Percentiles rank a stretch among this genome's conserved stretches.
Evolutionary conservation across 768 basidiomycete genomes (phyloP).

Genomic region (Hydnomerulius pinastri): DNA sequence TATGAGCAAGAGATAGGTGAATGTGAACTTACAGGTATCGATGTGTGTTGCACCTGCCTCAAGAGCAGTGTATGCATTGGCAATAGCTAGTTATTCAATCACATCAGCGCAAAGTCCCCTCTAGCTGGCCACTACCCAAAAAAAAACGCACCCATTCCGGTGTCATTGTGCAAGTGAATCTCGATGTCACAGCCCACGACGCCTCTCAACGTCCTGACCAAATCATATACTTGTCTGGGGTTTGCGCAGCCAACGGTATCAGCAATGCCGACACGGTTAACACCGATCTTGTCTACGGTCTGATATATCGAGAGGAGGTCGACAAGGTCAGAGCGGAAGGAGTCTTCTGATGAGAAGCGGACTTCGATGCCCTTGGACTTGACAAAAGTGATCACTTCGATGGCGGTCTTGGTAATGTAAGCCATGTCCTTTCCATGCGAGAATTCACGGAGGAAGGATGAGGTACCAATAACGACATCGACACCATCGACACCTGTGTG

Average conservation of each 20-base stretch:
- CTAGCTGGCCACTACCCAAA: not conserved
- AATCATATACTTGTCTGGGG: constrained; percentile 97
- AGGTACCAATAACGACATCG: constrained; percentile 98
- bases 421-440: constrained; percentile 99
- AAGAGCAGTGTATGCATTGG: constrained; percentile 96
- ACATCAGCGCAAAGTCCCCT: constrained; percentile 6
- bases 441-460: constrained; percentile 98
- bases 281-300: constrained; percentile 98
- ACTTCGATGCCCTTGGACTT: constrained; percentile 99
- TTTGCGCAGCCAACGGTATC: constrained; percentile 99
- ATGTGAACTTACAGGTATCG: constrained; percentile 77
- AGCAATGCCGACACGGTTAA: constrained; percentile 97
- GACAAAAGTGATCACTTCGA: constrained; percentile 98
- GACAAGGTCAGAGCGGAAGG: constrained; percentile 99
- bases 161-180: constrained; percentile 97
- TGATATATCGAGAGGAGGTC: constrained; percentile 98
- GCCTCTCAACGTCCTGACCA: constrained; percentile 93
- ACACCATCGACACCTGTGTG: constrained; percentile 91
- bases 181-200: constrained; percentile 99
- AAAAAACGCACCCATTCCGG: constrained; percentile 76
- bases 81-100: constrained; percentile 64
- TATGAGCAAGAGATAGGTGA: not conserved
- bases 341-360: constrained; percentile 99
- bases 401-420: constrained; percentile 98
- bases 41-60: constrained; percentile 99